These are phyloP conservation scores for Lachnellula hyalina DNA, from an alignment of 2,329 filamentous ascomycete species.

Conservation along the genomic window DNA sequence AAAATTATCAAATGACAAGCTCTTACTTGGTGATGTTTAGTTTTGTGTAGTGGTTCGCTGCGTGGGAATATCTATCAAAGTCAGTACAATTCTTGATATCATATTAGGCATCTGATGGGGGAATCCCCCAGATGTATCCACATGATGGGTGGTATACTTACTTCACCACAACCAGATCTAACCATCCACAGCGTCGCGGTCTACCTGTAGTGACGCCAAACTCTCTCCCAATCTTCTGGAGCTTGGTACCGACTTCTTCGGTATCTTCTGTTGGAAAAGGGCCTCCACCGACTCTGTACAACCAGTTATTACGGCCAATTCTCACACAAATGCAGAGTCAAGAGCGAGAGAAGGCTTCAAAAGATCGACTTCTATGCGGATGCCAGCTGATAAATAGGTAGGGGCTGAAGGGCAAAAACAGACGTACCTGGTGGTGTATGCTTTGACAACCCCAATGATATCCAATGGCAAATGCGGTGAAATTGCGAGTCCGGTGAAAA, in stretches of 20 bases:
- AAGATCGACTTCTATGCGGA: too few relatives aligned
- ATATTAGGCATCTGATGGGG: too few relatives aligned
- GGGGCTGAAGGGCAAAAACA: too few relatives aligned
- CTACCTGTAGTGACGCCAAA: slow-evolving; percentile 42
- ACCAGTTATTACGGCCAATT: too few relatives aligned
- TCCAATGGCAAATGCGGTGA: slow-evolving; percentile 56
- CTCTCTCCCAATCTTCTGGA: slow-evolving; percentile 44
- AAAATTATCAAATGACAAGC: too few relatives aligned
- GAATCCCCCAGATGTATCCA: slow-evolving; percentile 36
- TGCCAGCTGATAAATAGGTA: too few relatives aligned
- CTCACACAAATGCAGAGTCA: too few relatives aligned
- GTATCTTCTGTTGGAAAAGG: slow-evolving; percentile 62
- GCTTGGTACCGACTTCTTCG: slow-evolving; percentile 39
- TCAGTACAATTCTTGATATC: not conserved
- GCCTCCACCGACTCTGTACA: slow-evolving; percentile 37
- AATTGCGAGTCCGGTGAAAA: slow-evolving; percentile 57
- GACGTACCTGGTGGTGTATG: slow-evolving; percentile 50
- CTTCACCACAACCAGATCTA: slow-evolving; percentile 45
- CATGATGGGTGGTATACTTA: not conserved
- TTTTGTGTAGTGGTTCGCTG: slow-evolving; percentile 31
- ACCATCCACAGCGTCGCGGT: slow-evolving; percentile 55
- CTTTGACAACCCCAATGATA: slow-evolving; percentile 62
- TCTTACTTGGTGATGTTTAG: slow-evolving; percentile 50
- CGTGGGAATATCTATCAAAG: not conserved
- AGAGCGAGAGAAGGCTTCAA: too few relatives aligned